Evolutionary conservation across 768 basidiomycete genomes (phyloP).

Genomic region (Russula abietina): DNA sequence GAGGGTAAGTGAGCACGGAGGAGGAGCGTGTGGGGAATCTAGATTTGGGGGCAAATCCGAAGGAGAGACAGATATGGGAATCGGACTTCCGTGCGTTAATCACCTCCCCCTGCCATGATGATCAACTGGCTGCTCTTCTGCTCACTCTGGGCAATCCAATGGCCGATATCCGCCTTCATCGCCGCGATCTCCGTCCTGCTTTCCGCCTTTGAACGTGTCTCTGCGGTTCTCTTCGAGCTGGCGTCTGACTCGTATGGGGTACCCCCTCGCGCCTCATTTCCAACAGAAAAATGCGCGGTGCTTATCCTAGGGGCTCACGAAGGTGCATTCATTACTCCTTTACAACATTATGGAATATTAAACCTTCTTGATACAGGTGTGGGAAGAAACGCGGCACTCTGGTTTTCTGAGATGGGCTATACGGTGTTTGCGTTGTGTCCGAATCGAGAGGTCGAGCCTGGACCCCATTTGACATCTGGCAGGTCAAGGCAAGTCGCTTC

Average conservation of each 20-base stretch:
- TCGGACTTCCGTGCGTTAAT: not conserved
- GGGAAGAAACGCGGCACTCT: constrained; percentile 30
- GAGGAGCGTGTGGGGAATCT: not conserved
- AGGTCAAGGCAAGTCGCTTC: constrained; percentile 26
- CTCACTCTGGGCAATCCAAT: constrained; percentile 9
- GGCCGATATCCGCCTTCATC: constrained; percentile 19
- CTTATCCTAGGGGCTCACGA: constrained; percentile 31
- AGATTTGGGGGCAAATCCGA: constrained; percentile 1
- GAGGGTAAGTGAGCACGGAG: not conserved
- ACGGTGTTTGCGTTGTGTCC: constrained; percentile 33
- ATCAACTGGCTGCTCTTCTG: constrained; percentile 1
- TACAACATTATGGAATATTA: not conserved
- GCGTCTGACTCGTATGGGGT: constrained; percentile 21
- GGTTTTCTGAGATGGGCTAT: constrained; percentile 33
- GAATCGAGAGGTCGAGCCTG: constrained; percentile 17
- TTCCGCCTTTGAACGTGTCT: constrained; percentile 19
- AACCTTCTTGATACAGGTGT: constrained; percentile 26
- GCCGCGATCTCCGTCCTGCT: constrained; percentile 18
- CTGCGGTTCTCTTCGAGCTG: constrained; percentile 16
- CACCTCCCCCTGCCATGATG: not conserved
- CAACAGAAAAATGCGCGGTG: constrained; percentile 29
- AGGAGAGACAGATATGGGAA: not conserved
- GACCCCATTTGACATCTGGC: not conserved
- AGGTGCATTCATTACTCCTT: constrained; percentile 24
- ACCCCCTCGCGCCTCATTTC: constrained; percentile 27